A percentile compares a stretch with the other conserved stretches of the same genome.
Evolutionary conservation across 2,329 filamentous ascomycete genomes (phyloP).

Genomic region (Helminthosporium solani): DNA sequence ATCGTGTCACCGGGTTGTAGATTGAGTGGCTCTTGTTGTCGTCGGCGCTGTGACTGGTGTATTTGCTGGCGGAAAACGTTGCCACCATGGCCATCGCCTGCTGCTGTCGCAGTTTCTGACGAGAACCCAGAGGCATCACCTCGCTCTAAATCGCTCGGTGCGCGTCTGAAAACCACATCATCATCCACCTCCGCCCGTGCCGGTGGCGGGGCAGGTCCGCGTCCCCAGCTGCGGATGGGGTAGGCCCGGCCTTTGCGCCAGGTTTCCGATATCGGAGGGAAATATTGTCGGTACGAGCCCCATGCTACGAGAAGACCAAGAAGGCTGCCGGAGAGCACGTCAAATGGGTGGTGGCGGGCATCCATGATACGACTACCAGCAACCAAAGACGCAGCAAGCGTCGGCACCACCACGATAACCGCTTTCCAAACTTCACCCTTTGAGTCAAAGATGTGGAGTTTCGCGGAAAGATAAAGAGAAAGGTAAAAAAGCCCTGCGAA

Average conservation of each 20-base stretch:
- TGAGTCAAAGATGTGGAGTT: conserved; percentile 60
- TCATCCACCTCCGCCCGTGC: conserved; percentile 30
- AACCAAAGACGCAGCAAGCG: conserved; percentile 56
- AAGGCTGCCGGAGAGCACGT: conserved; percentile 57
- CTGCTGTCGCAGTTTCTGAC: conserved; percentile 20
- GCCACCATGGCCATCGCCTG: conserved; percentile 19
- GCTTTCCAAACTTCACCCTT: conserved; percentile 62
- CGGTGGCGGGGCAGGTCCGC: conserved; percentile 41
- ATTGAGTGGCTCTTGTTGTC: conserved; percentile 30
- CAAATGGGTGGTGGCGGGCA: conserved; percentile 61
- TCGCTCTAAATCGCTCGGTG: conserved; percentile 35
- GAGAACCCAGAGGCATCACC: conserved; percentile 35
- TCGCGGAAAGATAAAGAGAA: conserved; percentile 61
- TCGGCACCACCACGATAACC: conserved; percentile 55
- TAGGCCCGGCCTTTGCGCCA: conserved; percentile 61
- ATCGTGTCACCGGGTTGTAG: conserved; percentile 36
- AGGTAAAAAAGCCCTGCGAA: conserved; percentile 62
- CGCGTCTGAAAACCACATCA: conserved; percentile 31
- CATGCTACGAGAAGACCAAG: conserved; percentile 56
- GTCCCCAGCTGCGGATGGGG: conserved; percentile 60
- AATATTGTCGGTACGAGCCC: conserved; percentile 60
- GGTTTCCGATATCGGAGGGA: conserved; percentile 56
- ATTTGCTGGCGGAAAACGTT: conserved; percentile 45
- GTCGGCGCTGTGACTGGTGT: conserved; percentile 37
- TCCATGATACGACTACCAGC: conserved; percentile 63